Conservation (phyloP, 129 eudicot species). For the Daucus carota region DNA sequence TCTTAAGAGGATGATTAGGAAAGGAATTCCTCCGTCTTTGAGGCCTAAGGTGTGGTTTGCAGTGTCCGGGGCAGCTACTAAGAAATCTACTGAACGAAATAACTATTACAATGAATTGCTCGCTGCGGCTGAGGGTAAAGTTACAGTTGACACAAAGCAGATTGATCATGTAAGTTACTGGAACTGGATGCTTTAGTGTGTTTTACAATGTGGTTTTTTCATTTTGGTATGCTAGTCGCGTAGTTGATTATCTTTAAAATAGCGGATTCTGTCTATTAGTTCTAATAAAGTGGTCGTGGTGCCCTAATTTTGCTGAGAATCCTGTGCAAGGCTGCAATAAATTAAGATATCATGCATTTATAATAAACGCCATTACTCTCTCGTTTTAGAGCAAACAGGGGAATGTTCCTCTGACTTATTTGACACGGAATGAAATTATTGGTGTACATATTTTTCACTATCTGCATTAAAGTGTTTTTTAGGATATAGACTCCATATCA, state of each 20-base stretch:
- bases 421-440: background rate
- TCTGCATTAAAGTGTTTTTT: background rate
- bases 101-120: conserved; percentile 73
- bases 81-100: conserved; percentile 85
- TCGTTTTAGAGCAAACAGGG: background rate
- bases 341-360: background rate
- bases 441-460: background rate
- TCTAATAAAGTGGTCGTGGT: too few species aligned
- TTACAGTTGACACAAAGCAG: conserved; percentile 83
- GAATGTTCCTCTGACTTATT: background rate
- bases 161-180: conserved; percentile 77
- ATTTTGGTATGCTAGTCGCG: background rate
- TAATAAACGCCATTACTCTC: background rate
- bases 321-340: background rate
- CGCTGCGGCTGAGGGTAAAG: conserved; percentile 68
- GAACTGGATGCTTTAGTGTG: background rate
- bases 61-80: conserved; percentile 91
- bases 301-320: background rate
- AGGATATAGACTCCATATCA: too few species aligned
- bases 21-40: conserved; percentile 79
- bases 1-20: conserved; percentile 78
- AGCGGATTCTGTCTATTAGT: too few species aligned
- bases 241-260: background rate
- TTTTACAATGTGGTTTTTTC: background rate
- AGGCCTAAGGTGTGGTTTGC: conserved; percentile 91